These are phyloP conservation scores for Vicia villosa DNA, from an alignment of 306 rosid species.

Conservation along the genomic window DNA sequence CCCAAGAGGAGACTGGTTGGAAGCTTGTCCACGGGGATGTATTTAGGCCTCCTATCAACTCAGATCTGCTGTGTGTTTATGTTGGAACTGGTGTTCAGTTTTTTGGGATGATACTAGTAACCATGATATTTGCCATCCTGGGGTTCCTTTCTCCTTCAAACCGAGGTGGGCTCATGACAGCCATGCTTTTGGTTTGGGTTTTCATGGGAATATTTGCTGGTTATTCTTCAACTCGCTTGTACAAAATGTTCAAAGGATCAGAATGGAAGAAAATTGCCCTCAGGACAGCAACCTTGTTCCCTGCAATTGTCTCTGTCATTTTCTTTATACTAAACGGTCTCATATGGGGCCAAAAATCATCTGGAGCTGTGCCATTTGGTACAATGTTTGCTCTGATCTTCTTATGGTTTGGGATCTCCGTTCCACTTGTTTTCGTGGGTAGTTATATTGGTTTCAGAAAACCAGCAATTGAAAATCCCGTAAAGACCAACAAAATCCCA, in stretches of 20 bases:
- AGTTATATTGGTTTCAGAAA: slow-evolving; percentile 92
- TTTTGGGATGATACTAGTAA: slow-evolving; percentile 86
- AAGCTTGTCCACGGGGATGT: slow-evolving; percentile 99
- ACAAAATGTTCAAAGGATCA: slow-evolving; percentile 91
- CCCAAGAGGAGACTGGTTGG: slow-evolving; percentile 99
- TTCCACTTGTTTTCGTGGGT: slow-evolving; percentile 95
- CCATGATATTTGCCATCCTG: slow-evolving; percentile 94
- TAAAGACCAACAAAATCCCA: slow-evolving; percentile 97
- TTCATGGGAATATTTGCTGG: slow-evolving; percentile 99
- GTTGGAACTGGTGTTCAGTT: slow-evolving; percentile 97
- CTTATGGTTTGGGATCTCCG: slow-evolving; percentile 97
- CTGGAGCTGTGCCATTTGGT: slow-evolving; percentile 98
- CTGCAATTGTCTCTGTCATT: slow-evolving; percentile 69
- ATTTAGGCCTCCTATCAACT: slow-evolving; percentile 81
- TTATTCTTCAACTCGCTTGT: slow-evolving; percentile 78
- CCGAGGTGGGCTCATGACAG: slow-evolving; percentile 98
- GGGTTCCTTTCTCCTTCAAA: slow-evolving; percentile 98
- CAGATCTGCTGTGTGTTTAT: slow-evolving; percentile 86
- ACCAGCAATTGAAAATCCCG: slow-evolving; percentile 95
- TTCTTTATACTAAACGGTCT: slow-evolving; percentile 77
- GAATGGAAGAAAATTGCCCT: slow-evolving; percentile 90
- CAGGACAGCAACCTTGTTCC: slow-evolving; percentile 81
- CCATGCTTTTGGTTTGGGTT: slow-evolving; percentile 94
- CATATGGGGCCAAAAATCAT: slow-evolving; percentile 97
- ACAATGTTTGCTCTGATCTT: slow-evolving; percentile 96